Conservation (phyloP, 768 basidiomycete species). For the Naganishia friedmannii region DNA sequence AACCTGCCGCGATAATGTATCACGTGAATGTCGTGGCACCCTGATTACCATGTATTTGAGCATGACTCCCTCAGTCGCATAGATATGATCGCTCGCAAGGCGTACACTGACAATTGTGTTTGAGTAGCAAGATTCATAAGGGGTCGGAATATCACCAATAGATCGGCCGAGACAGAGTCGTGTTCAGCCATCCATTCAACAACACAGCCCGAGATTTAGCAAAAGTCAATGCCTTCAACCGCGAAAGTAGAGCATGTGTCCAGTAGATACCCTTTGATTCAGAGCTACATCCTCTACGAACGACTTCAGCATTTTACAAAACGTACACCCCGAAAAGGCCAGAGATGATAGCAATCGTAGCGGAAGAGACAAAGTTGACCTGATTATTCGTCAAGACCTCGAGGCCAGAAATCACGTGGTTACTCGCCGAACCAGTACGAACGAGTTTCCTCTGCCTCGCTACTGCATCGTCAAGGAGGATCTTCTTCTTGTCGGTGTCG, state of each 20-base stretch:
- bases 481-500: slow-evolving; percentile 44
- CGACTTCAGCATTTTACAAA: not conserved
- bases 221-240: no score
- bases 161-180: no score
- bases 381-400: slow-evolving; percentile 80
- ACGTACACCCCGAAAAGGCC: not conserved
- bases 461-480: slow-evolving; percentile 37
- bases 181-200: no score
- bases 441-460: slow-evolving; percentile 54
- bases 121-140: no score
- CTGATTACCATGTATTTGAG: no score
- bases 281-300: not conserved
- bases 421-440: not conserved
- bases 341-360: not conserved
- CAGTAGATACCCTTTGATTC: not conserved
- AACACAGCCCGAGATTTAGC: no score
- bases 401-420: slow-evolving; percentile 62
- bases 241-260: not conserved
- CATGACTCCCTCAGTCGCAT: no score
- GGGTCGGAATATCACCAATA: no score
- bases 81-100: no score
- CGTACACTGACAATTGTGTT: no score
- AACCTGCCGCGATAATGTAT: no score
- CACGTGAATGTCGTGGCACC: no score
- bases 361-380: slow-evolving; percentile 55